Evolutionary conservation across 2,329 filamentous ascomycete genomes (phyloP), one percentile per base, ranked within the genome.

Genomic region (Venturia aucupariae): DNA sequence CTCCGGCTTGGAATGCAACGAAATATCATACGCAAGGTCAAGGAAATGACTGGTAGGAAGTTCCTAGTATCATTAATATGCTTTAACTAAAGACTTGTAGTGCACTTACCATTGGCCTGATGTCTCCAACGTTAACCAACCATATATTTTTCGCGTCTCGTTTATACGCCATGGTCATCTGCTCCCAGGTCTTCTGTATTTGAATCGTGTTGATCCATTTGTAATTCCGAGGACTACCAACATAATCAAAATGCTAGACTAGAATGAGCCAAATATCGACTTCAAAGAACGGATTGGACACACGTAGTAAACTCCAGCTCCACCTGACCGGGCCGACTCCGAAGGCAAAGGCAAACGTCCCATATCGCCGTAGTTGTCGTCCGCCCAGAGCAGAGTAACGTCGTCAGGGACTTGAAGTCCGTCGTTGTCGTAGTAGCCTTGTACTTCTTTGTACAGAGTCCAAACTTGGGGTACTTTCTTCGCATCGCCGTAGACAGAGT

Each of bases 381-480:
- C 87, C 0, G 85, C 80, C 82, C 86, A 89, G 4, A 89, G 78
- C 30, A 90, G 76, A 1, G 85, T 89, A 35, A 90, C 82, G 69
- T 88, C 82, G 44, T 89, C 86, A 0, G 86, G 74, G 72, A 88
- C 81, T 2, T 76, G 75, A 71, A 90, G 79, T 1, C 87, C 87
- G 17, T 83, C 79, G 19, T 82, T 78, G 65, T 87, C 83, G 65
- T 86, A 84, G 71, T 90, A 90, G 7, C 83, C 82, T 74, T 87
- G 86, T 1, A 90, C 86, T 71, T 90, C 87, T 71, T 89, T 90
- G 75, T 90, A 90, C 66, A 90, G 75, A 69, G 86, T 89, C 86
- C 87, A 90, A 75, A 86, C 81, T 73, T 90, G 78, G 22, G 61
- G 61, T 2, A 62, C 61, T 62, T 39, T 54, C 41, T 51, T 81